Evolutionary conservation across 2,329 filamentous ascomycete genomes (phyloP).

Genomic region (Parasarocladium wereldwijsianum): DNA sequence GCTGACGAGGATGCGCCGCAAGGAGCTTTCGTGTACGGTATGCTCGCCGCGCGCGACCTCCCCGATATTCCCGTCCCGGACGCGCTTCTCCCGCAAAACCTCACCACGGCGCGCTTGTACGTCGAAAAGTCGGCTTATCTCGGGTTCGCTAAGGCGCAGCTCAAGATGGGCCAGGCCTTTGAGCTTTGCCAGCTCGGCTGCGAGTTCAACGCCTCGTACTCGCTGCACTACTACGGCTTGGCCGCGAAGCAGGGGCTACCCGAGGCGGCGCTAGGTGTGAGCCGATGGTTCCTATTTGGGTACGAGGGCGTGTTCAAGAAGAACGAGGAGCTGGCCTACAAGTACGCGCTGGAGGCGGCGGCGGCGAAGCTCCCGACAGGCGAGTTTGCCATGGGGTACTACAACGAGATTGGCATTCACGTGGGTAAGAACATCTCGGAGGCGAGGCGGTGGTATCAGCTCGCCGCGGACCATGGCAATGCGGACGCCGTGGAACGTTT

Average conservation of each 20-base stretch:
- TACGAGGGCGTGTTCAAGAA: conserved; percentile 87
- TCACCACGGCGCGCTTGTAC: conserved; percentile 64
- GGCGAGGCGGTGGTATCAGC: conserved; percentile 78
- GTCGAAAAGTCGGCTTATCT: conserved; percentile 95
- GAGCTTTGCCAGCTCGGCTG: conserved; percentile 88
- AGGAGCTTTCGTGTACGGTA: conserved; percentile 87
- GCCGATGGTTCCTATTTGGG: conserved; percentile 96
- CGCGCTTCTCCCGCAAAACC: conserved; percentile 52
- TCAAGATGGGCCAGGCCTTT: conserved; percentile 94
- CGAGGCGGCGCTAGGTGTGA: conserved; percentile 90
- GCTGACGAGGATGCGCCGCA: conserved; percentile 96
- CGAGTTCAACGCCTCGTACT: conserved; percentile 86
- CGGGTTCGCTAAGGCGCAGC: conserved; percentile 88
- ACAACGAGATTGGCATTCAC: conserved; percentile 90
- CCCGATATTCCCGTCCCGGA: conserved; percentile 78
- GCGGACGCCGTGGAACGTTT: conserved; percentile 72
- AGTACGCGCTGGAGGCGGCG: conserved; percentile 79
- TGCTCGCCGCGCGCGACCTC: conserved; percentile 81
- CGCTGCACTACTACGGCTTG: conserved; percentile 88
- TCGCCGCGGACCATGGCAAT: conserved; percentile 81
- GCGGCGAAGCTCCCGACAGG: conserved; percentile 70
- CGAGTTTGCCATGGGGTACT: conserved; percentile 95
- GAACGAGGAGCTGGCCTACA: conserved; percentile 87
- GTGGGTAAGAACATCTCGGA: conserved; percentile 71
- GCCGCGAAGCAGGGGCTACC: conserved; percentile 84